These are phyloP conservation scores for Passalora sequoiae DNA, from an alignment of 2,329 filamentous ascomycete genomes.

Conservation along the genomic window DNA sequence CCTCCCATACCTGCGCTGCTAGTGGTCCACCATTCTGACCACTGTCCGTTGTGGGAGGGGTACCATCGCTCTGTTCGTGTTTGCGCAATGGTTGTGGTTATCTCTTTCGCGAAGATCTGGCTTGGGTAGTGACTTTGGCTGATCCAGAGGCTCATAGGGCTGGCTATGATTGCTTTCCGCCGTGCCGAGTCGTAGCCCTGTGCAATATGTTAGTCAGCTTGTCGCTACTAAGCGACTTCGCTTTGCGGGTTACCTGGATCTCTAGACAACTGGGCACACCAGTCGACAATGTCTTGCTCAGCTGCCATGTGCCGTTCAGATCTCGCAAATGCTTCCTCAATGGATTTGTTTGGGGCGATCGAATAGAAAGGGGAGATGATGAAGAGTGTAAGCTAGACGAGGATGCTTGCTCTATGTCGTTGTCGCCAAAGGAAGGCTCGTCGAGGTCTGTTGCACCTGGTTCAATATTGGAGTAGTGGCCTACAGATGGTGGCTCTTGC, in stretches of 20 bases:
- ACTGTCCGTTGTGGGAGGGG: conserved; percentile 11
- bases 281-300: conserved; percentile 3
- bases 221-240: too few relatives aligned
- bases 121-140: conserved; percentile 17
- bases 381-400: too few relatives aligned
- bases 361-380: neutral
- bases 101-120: conserved; percentile 15
- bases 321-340: conserved; percentile 3
- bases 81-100: neutral
- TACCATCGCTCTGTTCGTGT: conserved; percentile 13
- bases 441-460: neutral
- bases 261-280: conserved; percentile 5
- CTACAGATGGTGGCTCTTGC: neutral
- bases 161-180: conserved; percentile 12
- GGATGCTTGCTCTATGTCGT: neutral
- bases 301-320: conserved; percentile 6
- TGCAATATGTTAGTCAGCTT: too few relatives aligned
- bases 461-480: neutral
- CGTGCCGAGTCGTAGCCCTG: conserved; percentile 2
- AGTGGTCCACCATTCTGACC: conserved; percentile 11
- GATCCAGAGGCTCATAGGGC: conserved; percentile 9
- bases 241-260: neutral
- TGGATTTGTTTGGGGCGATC: neutral
- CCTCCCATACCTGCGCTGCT: neutral
- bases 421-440: neutral